Percentiles rank a stretch among this genome's conserved stretches.
Evolutionary conservation across 495 filamentous ascomycete genomes (phyloP).

Genomic region (Podospora tetraspora): DNA sequence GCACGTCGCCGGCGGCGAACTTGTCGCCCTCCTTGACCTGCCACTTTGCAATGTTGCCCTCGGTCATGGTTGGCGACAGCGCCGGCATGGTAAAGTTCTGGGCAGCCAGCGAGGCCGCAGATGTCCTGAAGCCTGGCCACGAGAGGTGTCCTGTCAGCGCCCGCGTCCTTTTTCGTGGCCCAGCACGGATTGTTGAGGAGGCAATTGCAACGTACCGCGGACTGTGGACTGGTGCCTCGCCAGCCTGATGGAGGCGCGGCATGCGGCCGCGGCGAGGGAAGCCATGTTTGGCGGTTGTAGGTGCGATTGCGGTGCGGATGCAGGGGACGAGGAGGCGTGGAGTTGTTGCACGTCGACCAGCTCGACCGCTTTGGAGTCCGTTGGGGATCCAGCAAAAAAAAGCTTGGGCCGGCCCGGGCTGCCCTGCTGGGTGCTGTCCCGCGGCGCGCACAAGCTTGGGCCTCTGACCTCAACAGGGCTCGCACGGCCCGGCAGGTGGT

Average conservation of each 20-base stretch:
- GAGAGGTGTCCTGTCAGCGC: neutral
- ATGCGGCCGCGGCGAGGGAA: conserved; percentile 47
- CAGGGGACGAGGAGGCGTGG: conserved; percentile 4
- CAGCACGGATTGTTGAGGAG: neutral
- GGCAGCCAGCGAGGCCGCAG: conserved; percentile 54
- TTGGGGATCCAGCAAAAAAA: conserved; percentile 20
- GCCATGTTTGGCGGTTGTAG: conserved; percentile 40
- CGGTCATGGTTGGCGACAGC: conserved; percentile 82
- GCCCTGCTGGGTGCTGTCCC: neutral
- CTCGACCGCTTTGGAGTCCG: conserved; percentile 8
- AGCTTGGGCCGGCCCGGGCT: conserved; percentile 14
- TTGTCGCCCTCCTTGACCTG: conserved; percentile 72
- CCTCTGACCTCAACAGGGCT: neutral
- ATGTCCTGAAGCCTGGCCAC: conserved; percentile 55
- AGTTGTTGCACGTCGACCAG: neutral
- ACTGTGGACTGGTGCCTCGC: conserved; percentile 41
- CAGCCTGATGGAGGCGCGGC: conserved; percentile 44
- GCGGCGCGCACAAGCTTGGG: neutral
- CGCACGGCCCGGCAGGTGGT: neutral
- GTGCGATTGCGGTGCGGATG: conserved; percentile 13
- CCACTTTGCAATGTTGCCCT: conserved; percentile 74
- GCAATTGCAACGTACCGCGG: conserved; percentile 40
- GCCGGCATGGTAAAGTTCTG: conserved; percentile 82
- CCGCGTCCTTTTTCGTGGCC: conserved; percentile 8
- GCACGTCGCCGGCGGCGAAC: conserved; percentile 70